Percentiles rank a stretch among this genome's conserved stretches.
These are phyloP conservation scores for Sclerotinia trifoliorum DNA, from an alignment of 2,329 filamentous ascomycete genomes.

Conservation along the genomic window DNA sequence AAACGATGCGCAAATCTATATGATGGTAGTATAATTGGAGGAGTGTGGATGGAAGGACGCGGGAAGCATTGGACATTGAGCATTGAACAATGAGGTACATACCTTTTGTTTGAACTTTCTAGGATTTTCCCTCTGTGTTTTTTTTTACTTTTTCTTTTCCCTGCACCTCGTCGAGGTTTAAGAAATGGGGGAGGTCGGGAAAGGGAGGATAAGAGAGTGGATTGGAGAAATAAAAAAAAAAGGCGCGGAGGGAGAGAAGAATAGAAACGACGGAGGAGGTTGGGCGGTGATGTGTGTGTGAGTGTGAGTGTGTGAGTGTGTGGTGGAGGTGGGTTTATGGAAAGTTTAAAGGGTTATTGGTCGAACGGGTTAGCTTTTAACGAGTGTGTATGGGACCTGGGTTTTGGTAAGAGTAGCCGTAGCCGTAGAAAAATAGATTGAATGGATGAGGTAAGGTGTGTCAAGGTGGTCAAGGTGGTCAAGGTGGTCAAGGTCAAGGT, in stretches of 20 bases:
- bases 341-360: conserved; percentile 24
- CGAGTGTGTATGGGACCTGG: conserved; percentile 11
- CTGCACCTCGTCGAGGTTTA: conserved; percentile 28
- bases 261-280: conserved; percentile 29
- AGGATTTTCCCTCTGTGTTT: not conserved
- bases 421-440: conserved; percentile 16
- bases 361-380: conserved; percentile 17
- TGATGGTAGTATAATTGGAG: not conserved
- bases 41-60: conserved; percentile 28
- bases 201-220: conserved; percentile 37
- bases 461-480: not conserved
- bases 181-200: conserved; percentile 35
- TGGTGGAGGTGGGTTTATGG: conserved; percentile 27
- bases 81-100: conserved; percentile 26
- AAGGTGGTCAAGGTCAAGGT: conserved; percentile 13
- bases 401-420: conserved; percentile 16
- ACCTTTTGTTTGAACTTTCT: conserved; percentile 28
- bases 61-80: conserved; percentile 30
- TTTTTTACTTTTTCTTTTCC: conserved; percentile 18
- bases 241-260: conserved; percentile 26
- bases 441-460: conserved; percentile 24
- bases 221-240: conserved; percentile 31
- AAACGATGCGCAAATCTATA: conserved; percentile 26
- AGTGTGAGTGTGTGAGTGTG: conserved; percentile 34
- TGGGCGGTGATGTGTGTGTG: conserved; percentile 33